Evolutionary conservation across 73 alveolate genomes (phyloP).

Genomic region (Symbiodinium pilosum): DNA sequence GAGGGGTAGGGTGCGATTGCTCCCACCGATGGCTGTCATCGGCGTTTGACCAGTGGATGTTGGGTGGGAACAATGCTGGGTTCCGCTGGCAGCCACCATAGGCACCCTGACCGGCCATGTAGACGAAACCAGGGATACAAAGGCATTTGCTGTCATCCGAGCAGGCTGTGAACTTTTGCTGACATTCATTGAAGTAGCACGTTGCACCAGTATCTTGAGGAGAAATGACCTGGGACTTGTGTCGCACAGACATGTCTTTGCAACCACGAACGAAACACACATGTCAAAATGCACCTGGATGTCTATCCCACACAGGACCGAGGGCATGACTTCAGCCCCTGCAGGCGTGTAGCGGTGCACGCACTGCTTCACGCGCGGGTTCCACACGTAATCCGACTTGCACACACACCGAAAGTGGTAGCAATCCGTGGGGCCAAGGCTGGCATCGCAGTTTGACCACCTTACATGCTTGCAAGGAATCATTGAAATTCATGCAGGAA

Average conservation of each 20-base stretch:
- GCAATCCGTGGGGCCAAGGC: constrained; percentile 70
- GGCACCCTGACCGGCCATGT: constrained; percentile 63
- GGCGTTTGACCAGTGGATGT: constrained; percentile 66
- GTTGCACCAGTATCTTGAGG: constrained; percentile 88
- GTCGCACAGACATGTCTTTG: not conserved
- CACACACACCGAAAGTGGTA: constrained; percentile 84
- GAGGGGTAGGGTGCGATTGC: not conserved
- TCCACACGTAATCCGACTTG: constrained; percentile 52
- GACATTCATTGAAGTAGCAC: constrained; percentile 66
- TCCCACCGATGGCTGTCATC: constrained; percentile 81
- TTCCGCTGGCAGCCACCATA: constrained; percentile 85
- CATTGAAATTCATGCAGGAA: no score
- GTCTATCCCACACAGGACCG: not conserved
- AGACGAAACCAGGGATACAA: constrained; percentile 80
- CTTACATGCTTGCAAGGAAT: no score
- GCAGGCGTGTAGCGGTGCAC: constrained; percentile 85
- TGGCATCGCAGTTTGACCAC: constrained; percentile 72
- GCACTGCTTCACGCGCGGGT: constrained; percentile 45
- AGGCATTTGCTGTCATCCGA: constrained; percentile 69
- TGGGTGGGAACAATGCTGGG: constrained; percentile 71
- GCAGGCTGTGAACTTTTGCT: constrained; percentile 55
- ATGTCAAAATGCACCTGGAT: no score
- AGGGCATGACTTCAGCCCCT: constrained; percentile 38
- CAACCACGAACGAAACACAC: not conserved
- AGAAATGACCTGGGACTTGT: constrained; percentile 20